Base-by-base conservation (phyloP, 768 basidiomycete genomes). In the Suillus weaverae region DNA sequence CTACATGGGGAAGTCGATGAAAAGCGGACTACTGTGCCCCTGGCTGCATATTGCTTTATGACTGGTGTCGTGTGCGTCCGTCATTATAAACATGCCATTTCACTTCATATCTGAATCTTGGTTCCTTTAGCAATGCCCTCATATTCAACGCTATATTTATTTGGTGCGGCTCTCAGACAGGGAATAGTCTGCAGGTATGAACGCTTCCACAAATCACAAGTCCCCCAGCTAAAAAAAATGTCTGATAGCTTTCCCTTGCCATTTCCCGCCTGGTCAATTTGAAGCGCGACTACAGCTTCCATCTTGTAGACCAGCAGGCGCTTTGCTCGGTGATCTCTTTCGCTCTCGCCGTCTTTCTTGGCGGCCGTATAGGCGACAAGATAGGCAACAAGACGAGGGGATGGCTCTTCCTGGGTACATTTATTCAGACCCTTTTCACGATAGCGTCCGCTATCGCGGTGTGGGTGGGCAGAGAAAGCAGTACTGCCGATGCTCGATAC, bases 81-180 rank as follows among this genome's bases (percentile, higher is more conserved):
- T 18, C 8, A 2, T 20, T 14, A 32, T 46, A 4, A 46, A n/a
- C 26, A 26, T 26, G 1, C 63, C 20, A 33, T 54, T 33, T 32
- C 22, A 60, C 30, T 32, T 54, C 22, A 50, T 48, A 38, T 57
- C 64, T 22, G 22, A 63, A 32, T 18, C 38, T 20, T 30, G 48
- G 14, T 9, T 43, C n/a, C 11, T 36, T 16, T 63, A 90, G 89
- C 33, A 87, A 89, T 70, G 83, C 83, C 2, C 78, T 91, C 48
- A 86, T 86, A 2, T 92, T 92, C 78, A 85, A 89, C 43, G 87
- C 91, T 5, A 81, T 90, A 63, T 92, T 88, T 75, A 86, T 91
- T 10, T 92, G 90, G 89, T 89, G 87, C 72, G 90, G 86, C 35
- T 92, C 90, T 77, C 90, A 92, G 74, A 91, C 89, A 2, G 89